These are phyloP conservation scores for Termitomyces sp. DNA, from an alignment of 768 basidiomycete species.

Conservation along the genomic window DNA sequence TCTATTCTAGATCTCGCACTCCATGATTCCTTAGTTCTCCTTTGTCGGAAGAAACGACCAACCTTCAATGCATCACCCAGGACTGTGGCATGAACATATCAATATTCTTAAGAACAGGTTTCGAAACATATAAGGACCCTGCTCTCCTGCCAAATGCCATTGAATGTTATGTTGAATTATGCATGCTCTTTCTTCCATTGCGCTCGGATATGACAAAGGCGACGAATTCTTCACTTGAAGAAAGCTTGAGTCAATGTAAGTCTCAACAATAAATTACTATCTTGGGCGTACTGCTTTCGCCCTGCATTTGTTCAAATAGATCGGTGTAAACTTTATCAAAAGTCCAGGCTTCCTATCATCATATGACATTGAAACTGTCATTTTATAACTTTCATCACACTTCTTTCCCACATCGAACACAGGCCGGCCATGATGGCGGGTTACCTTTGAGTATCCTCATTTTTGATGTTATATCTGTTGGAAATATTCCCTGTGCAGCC, in stretches of 20 bases:
- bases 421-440: background rate
- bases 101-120: too few relatives aligned
- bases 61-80: too few relatives aligned
- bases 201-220: background rate
- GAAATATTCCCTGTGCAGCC: background rate
- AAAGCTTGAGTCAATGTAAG: too few relatives aligned
- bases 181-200: too few relatives aligned
- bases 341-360: background rate
- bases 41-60: too few relatives aligned
- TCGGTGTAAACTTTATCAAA: background rate
- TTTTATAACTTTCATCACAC: background rate
- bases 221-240: background rate
- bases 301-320: background rate
- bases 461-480: background rate
- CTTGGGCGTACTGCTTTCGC: background rate
- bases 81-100: too few relatives aligned
- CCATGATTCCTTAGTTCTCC: too few relatives aligned
- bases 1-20: too few relatives aligned
- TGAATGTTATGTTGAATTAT: too few relatives aligned
- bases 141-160: too few relatives aligned
- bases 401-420: background rate
- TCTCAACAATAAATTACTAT: background rate
- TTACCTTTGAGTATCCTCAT: background rate
- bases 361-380: background rate
- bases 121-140: too few relatives aligned